Evolutionary conservation across 1,284 basidiomycete species (phyloP).

Genomic region (Rhodotorula mucilaginosa): DNA sequence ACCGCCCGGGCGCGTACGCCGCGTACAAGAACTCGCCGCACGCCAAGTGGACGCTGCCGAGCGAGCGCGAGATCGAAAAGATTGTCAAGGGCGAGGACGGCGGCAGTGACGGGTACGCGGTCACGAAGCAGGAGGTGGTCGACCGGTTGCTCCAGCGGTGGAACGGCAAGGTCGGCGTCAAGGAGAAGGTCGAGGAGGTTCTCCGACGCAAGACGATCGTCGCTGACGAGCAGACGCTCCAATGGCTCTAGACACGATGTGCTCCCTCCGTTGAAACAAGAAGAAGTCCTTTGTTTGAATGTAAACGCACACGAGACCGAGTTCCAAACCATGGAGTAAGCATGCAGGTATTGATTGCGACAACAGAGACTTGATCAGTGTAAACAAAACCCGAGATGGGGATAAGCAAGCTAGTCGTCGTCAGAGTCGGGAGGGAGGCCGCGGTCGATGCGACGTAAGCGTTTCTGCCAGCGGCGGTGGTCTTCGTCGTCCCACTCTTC

Average conservation of each 20-base stretch:
- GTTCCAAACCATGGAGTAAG: too few relatives aligned
- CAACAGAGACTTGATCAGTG: background rate
- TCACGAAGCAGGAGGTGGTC: constrained; percentile 63
- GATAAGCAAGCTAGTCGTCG: background rate
- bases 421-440: constrained; percentile 21
- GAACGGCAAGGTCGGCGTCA: constrained; percentile 64
- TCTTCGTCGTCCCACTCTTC: constrained; percentile 37
- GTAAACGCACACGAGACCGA: too few relatives aligned
- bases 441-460: constrained; percentile 19
- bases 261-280: too few relatives aligned
- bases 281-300: too few relatives aligned
- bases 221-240: constrained; percentile 48
- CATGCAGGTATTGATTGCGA: too few relatives aligned
- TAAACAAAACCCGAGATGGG: background rate
- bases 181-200: constrained; percentile 71
- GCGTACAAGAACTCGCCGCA: constrained; percentile 51
- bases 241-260: constrained; percentile 26
- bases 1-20: constrained; percentile 38
- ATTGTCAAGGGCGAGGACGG: constrained; percentile 60
- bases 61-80: constrained; percentile 63
- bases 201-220: constrained; percentile 58
- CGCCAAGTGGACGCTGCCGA: constrained; percentile 63
- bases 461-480: constrained; percentile 17
- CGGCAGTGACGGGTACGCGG: constrained; percentile 59
- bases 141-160: constrained; percentile 55